Percentiles rank a stretch among this genome's conserved stretches.
phyloP scores from a whole-genome alignment of 768 basidiomycete species.

The Mycena alexandri region DNA sequence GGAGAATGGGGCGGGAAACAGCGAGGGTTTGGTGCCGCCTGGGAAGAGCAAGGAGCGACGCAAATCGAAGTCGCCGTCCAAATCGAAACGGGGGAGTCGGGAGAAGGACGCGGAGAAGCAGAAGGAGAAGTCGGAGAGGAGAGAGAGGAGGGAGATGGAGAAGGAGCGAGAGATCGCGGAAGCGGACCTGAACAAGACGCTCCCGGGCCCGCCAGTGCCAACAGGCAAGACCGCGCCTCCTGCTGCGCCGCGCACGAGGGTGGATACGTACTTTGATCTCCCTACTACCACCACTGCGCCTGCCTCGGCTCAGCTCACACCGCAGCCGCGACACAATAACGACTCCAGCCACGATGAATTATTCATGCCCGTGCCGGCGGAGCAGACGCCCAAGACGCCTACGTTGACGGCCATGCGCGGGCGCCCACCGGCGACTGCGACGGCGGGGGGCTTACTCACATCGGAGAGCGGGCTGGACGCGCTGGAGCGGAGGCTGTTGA shows the following conservation, averaged over 20 bases:
- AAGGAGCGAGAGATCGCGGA: not conserved
- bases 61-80: constrained; percentile 24
- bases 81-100: constrained; percentile 25
- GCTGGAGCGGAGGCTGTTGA: constrained; percentile 74
- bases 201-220: constrained; percentile 70
- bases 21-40: not conserved
- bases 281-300: not conserved
- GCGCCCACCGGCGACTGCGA: too few species aligned
- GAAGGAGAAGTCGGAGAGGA: constrained; percentile 31
- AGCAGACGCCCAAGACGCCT: constrained; percentile 65
- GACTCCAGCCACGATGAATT: constrained; percentile 11
- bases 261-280: constrained; percentile 46
- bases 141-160: constrained; percentile 25
- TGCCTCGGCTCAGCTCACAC: constrained; percentile 26
- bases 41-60: constrained; percentile 24
- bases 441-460: constrained; percentile 39
- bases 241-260: constrained; percentile 39
- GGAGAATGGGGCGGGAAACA: too few species aligned
- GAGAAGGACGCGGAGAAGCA: constrained; percentile 35
- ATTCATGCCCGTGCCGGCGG: constrained; percentile 37
- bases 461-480: constrained; percentile 77
- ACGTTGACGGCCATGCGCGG: constrained; percentile 57
- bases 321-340: not conserved
- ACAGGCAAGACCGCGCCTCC: constrained; percentile 50
- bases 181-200: constrained; percentile 64